phyloP scores from a whole-genome alignment of 75 land plant species.

The Cupressus sempervirens region DNA sequence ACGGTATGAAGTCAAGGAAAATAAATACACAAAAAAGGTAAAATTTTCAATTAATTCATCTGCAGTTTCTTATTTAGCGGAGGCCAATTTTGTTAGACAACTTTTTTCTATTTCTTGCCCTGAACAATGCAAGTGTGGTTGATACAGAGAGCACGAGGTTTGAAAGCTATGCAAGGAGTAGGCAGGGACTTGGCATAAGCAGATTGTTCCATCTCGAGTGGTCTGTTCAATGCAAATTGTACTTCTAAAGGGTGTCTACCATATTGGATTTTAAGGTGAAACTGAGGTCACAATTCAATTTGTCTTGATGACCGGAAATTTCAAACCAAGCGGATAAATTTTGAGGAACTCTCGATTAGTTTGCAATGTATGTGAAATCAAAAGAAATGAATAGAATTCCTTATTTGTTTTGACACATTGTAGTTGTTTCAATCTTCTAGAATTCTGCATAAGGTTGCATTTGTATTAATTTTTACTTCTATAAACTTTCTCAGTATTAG shows the following conservation, averaged over 20 bases:
- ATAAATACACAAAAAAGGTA: conserved; percentile 77
- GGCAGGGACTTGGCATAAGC: conserved; percentile 4
- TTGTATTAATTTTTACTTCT: too few relatives aligned
- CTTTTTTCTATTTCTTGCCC: neutral
- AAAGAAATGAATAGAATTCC: neutral
- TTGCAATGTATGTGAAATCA: too few relatives aligned
- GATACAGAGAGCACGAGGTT: conserved; percentile 3
- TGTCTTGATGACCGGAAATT: neutral
- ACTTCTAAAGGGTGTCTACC: neutral
- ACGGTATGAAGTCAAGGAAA: conserved; percentile 79
- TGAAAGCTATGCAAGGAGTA: neutral
- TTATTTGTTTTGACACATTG: too few relatives aligned
- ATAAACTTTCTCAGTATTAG: neutral
- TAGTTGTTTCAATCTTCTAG: too few relatives aligned
- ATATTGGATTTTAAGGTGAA: neutral
- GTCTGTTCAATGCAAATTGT: neutral
- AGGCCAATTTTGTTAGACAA: neutral
- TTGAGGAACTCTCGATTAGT: neutral
- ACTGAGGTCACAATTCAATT: neutral
- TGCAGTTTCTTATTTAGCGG: neutral
- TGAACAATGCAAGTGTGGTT: neutral
- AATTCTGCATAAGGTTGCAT: too few relatives aligned
- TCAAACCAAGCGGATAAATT: neutral
- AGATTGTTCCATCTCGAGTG: neutral
- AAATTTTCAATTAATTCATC: neutral